phyloP scores from a whole-genome alignment of 805 yeast genomes.

The Wilhelminamyces savonicus region DNA sequence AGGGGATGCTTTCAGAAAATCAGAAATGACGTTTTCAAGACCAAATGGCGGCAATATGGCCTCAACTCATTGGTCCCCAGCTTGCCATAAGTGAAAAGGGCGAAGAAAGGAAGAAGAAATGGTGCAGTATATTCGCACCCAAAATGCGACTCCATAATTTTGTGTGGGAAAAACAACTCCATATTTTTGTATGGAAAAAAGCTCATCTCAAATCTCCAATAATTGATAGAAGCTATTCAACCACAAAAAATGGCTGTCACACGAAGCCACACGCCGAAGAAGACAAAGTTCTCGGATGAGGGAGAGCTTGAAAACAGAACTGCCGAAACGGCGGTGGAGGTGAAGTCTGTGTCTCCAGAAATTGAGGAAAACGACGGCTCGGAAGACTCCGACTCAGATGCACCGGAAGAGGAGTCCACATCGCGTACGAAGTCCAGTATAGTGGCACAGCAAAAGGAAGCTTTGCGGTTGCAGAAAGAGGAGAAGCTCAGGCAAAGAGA shows the following conservation, averaged over 20 bases:
- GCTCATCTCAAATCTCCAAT: no score
- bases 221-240: no score
- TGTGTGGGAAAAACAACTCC: background rate
- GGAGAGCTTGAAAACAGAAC: slow-evolving; percentile 14
- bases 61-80: slow-evolving; percentile 20
- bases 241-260: slow-evolving; percentile 19
- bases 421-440: slow-evolving; percentile 18
- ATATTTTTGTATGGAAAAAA: background rate
- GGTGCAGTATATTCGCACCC: slow-evolving; percentile 4
- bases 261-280: slow-evolving; percentile 21
- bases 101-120: background rate
- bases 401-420: slow-evolving; percentile 40
- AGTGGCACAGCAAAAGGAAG: slow-evolving; percentile 19
- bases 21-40: slow-evolving; percentile 17
- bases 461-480: slow-evolving; percentile 15
- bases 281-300: slow-evolving; percentile 27
- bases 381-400: slow-evolving; percentile 23
- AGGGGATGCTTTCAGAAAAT: slow-evolving; percentile 12
- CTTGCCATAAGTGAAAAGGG: background rate
- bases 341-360: slow-evolving; percentile 1
- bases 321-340: slow-evolving; percentile 8
- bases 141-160: background rate
- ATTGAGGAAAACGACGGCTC: slow-evolving; percentile 7
- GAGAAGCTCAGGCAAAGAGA: slow-evolving; percentile 23
- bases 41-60: slow-evolving; percentile 31